phyloP scores from a whole-genome alignment of 2,329 filamentous ascomycete genomes.

The Septoria petroselini region DNA sequence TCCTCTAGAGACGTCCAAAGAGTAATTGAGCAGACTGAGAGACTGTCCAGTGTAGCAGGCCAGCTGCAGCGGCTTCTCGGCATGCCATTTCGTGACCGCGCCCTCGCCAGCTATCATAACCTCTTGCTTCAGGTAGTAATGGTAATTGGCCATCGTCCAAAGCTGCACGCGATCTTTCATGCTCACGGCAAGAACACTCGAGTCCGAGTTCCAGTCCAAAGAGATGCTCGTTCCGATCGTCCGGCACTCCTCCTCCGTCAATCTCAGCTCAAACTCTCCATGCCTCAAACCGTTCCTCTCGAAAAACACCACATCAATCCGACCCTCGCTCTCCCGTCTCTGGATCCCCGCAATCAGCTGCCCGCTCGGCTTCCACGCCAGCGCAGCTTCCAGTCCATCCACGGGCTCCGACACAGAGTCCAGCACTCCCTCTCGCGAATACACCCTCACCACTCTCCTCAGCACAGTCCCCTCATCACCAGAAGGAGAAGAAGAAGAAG shows the following conservation, averaged over 20 bases:
- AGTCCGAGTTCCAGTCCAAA: conserved; percentile 87
- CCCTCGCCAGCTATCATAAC: conserved; percentile 44
- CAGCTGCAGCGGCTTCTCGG: conserved; percentile 74
- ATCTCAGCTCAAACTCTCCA: conserved; percentile 80
- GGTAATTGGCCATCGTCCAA: conserved; percentile 97
- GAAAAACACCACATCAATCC: conserved; percentile 82
- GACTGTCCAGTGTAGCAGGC: conserved; percentile 35
- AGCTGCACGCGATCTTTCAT: conserved; percentile 75
- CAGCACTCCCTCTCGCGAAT: conserved; percentile 81
- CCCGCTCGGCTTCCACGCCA: conserved; percentile 89
- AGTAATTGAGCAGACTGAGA: conserved; percentile 55
- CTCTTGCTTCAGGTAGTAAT: conserved; percentile 97
- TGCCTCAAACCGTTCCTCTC: conserved; percentile 97
- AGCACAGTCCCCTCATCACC: no score
- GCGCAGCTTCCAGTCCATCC: conserved; percentile 77
- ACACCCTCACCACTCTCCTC: conserved; percentile 82
- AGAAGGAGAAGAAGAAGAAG: no score
- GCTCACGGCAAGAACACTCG: conserved; percentile 80
- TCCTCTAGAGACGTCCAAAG: conserved; percentile 66
- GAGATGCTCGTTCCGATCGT: conserved; percentile 58
- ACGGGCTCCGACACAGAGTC: conserved; percentile 95
- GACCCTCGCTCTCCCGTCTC: conserved; percentile 57
- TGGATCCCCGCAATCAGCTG: conserved; percentile 89
- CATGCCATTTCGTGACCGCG: conserved; percentile 63
- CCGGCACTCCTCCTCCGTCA: conserved; percentile 58